Evolutionary conservation across 139 green algal genomes (phyloP).

Genomic region (Chlamydomonas sp.): DNA sequence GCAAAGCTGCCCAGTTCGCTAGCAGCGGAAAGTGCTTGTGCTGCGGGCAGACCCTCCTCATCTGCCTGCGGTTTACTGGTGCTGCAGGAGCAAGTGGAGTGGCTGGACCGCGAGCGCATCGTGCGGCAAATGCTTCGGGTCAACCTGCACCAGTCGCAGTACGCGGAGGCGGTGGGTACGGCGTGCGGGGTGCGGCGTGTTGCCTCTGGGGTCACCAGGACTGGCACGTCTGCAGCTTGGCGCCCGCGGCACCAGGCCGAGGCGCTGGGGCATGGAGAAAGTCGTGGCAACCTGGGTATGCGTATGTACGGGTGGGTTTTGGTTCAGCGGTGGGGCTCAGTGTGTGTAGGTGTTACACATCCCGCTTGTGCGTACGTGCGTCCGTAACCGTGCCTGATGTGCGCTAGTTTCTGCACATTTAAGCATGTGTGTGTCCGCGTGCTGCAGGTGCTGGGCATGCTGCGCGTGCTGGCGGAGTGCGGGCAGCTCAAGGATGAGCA

Average conservation of each 20-base stretch:
- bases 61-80: not conserved
- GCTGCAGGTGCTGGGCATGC: constrained; percentile 58
- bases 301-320: too few species aligned
- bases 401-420: not conserved
- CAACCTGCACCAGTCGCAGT: constrained; percentile 93
- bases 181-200: too few species aligned
- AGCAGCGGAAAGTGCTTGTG: too few species aligned
- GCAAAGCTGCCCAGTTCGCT: too few species aligned
- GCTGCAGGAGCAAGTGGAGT: constrained; percentile 57
- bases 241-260: not conserved
- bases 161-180: constrained; percentile 78
- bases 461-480: constrained; percentile 65
- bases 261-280: too few species aligned
- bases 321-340: too few species aligned
- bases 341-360: too few species aligned
- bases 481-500: constrained; percentile 67
- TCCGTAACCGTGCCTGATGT: not conserved
- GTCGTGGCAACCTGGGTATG: too few species aligned
- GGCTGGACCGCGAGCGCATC: constrained; percentile 76
- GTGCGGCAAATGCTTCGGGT: constrained; percentile 77
- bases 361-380: too few species aligned
- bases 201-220: not conserved
- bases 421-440: not conserved
- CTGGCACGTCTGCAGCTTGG: not conserved
- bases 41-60: not conserved